Base-by-base conservation (phyloP, 768 basidiomycete species). In the Pluteus cervinus region DNA sequence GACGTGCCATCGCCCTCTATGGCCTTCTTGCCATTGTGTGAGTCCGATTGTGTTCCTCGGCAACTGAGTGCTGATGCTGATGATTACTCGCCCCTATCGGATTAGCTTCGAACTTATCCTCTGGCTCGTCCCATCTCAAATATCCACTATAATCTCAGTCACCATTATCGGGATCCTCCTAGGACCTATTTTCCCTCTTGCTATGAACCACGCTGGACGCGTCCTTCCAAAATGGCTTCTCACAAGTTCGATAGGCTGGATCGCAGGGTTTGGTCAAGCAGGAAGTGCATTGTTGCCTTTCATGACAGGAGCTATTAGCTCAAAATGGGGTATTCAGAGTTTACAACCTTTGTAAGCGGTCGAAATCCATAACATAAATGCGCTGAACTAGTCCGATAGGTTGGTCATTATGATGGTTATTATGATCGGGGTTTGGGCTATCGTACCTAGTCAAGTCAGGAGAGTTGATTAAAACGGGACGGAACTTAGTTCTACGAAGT, bases 131-230 rank as follows among this genome's bases (percentile, higher is more conserved):
- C 79, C 79, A 16, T 79, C 75, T 4, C 61, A 86, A 11, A 61
- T 84, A 7, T 80, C 73, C 3, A 68, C 75, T 46, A 84, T 74
- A 2, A 64, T 86, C 3, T 75, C 79, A 0, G 68, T 86, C 16
- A 69, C 80, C 2, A 46, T 85, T 31, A 58, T 85, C 11, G 86
- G 85, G 12, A 33, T 86, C 7, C 56, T 86, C 16, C 63, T 88
- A n/a, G 86, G 83, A 1, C 84, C 83, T 3, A 75, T 86, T 62
- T 86, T 81, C 50, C 82, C 81, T 2, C 73, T 84, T 29, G 67
- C 75, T 7, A 78, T 90, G 75, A 85, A 82, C 51, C 73, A 83
- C 29, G 63, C 80, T 1, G 71, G 76, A 5, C 68, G 76, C 2
- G 66, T 88, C 36, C 57, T 92, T 7, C 89, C 88, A 5, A 67